phyloP scores from a whole-genome alignment of 177 flowering plant genomes.

The Vitis hybrid region DNA sequence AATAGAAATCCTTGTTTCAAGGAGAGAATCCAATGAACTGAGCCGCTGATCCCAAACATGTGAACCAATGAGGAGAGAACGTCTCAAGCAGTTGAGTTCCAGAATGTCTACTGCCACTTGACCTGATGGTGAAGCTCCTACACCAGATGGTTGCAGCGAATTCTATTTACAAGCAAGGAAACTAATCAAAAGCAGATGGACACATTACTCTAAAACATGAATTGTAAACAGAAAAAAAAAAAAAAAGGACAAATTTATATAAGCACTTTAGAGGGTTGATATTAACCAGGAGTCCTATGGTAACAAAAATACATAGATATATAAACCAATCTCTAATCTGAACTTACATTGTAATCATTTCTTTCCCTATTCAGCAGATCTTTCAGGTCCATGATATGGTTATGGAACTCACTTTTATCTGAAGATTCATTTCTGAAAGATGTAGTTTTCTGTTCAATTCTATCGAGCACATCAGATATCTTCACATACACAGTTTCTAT shows the following conservation, averaged over 20 bases:
- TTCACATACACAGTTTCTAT: slow-evolving; percentile 61
- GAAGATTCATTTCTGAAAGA: slow-evolving; percentile 34
- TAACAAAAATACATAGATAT: background rate
- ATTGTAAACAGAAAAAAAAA: background rate
- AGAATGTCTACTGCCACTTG: slow-evolving; percentile 53
- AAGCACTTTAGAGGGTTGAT: background rate
- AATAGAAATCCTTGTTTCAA: slow-evolving; percentile 30
- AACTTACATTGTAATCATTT: slow-evolving; percentile 65
- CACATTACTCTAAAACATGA: background rate
- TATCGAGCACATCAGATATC: slow-evolving; percentile 53
- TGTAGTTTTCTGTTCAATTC: slow-evolving; percentile 50
- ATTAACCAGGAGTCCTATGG: background rate
- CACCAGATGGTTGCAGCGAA: slow-evolving; percentile 40
- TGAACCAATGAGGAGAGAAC: slow-evolving; percentile 68
- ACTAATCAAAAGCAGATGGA: background rate
- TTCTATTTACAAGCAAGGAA: slow-evolving; percentile 37
- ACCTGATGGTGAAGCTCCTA: slow-evolving; percentile 32
- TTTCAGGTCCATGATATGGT: slow-evolving; percentile 60
- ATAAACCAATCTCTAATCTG: background rate
- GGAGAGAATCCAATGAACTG: slow-evolving; percentile 55
- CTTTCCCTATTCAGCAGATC: slow-evolving; percentile 58
- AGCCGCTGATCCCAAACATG: slow-evolving; percentile 82
- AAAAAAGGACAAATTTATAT: background rate
- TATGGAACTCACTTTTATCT: slow-evolving; percentile 40
- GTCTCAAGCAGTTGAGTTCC: slow-evolving; percentile 74